phyloP scores from a whole-genome alignment of 1,284 basidiomycete species.

The Heterobasidion annosum region DNA sequence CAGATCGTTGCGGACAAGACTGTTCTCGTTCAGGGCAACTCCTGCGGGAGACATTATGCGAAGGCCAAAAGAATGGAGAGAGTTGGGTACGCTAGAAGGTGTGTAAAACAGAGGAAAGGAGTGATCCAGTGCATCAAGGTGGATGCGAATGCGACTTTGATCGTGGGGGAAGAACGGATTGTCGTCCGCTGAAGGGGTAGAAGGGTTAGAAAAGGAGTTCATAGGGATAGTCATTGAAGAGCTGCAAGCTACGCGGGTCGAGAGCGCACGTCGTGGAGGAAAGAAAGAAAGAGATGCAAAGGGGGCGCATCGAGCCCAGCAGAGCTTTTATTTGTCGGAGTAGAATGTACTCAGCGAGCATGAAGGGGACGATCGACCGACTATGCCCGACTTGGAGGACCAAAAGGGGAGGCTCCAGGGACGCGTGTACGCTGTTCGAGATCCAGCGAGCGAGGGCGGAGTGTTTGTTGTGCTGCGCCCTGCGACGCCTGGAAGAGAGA shows the following conservation, averaged over 20 bases:
- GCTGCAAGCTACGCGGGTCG: too few species aligned
- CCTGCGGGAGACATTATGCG: neutral
- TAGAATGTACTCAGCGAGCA: neutral
- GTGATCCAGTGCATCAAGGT: neutral
- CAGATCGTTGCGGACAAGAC: too few species aligned
- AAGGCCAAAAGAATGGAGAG: neutral
- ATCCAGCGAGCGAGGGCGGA: neutral
- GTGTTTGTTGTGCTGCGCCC: neutral
- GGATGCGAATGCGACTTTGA: neutral
- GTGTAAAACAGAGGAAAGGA: neutral
- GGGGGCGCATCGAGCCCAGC: neutral
- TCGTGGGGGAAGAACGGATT: neutral
- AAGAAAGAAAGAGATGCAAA: neutral
- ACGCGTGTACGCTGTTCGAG: neutral
- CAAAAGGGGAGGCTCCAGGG: neutral
- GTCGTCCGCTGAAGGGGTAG: neutral
- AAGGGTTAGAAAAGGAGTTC: neutral
- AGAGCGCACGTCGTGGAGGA: neutral
- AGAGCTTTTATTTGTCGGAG: neutral
- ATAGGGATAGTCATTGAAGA: neutral
- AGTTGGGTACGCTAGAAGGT: neutral
- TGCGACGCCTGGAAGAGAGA: too few species aligned
- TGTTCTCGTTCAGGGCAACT: too few species aligned
- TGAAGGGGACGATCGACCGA: neutral
- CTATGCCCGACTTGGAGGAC: too few species aligned